Evolutionary conservation across 805 yeast species (phyloP).

Genomic region (Yamadazyma nakazawae): DNA sequence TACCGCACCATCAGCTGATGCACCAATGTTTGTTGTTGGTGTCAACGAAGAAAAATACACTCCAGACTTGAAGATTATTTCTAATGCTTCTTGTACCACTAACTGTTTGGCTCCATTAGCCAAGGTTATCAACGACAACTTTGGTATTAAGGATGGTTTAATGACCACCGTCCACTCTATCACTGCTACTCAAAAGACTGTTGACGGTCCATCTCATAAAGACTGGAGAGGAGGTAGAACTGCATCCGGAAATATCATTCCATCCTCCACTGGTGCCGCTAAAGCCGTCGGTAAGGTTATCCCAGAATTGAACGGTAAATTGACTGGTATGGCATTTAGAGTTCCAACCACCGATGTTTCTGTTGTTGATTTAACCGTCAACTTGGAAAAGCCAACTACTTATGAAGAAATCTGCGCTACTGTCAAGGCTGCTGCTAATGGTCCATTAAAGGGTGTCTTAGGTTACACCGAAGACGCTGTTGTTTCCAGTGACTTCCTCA

Average conservation of each 20-base stretch:
- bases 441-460: conserved; percentile 32
- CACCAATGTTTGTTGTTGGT: conserved; percentile 36
- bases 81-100: conserved; percentile 38
- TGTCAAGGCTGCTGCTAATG: conserved; percentile 30
- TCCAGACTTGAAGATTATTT: conserved; percentile 29
- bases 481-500: conserved; percentile 32
- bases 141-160: conserved; percentile 35
- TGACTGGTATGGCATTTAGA: conserved; percentile 36
- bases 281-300: conserved; percentile 37
- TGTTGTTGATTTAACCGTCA: conserved; percentile 35
- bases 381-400: conserved; percentile 28
- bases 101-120: conserved; percentile 38
- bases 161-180: conserved; percentile 38
- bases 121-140: conserved; percentile 33
- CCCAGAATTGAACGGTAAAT: conserved; percentile 35
- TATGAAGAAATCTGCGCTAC: conserved; percentile 33
- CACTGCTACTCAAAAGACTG: conserved; percentile 37
- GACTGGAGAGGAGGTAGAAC: conserved; percentile 41
- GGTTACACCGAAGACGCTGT: conserved; percentile 36
- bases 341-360: conserved; percentile 36
- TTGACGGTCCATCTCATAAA: conserved; percentile 37
- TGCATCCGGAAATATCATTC: conserved; percentile 35
- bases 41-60: conserved; percentile 33
- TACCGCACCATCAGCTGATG: conserved; percentile 35
- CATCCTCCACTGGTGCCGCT: conserved; percentile 38